Evolutionary conservation across 2,329 filamentous ascomycete genomes (phyloP).

Genomic region (Trichoderma sp.): DNA sequence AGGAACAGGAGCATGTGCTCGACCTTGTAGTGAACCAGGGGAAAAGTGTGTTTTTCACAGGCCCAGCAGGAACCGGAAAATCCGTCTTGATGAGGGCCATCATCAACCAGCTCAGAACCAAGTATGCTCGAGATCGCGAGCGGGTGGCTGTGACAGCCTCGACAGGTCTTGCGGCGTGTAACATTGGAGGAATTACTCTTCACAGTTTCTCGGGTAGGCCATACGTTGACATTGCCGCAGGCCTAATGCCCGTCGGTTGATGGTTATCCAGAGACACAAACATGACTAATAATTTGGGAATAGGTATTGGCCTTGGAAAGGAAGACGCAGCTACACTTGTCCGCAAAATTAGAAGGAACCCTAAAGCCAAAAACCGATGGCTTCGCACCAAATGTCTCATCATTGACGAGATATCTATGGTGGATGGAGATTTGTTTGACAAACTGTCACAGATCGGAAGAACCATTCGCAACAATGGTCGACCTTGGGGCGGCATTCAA

Average conservation of each 20-base stretch:
- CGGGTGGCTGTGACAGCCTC: constrained; percentile 91
- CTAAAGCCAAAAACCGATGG: constrained; percentile 87
- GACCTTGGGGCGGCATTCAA: constrained; percentile 94
- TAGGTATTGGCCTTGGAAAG: constrained; percentile 82
- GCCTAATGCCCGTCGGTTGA: neutral
- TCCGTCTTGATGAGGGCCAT: constrained; percentile 93
- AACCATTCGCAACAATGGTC: constrained; percentile 81
- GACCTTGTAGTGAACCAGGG: constrained; percentile 75
- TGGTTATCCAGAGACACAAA: neutral
- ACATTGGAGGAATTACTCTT: constrained; percentile 91
- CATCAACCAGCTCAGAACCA: constrained; percentile 75
- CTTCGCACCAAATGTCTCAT: constrained; percentile 81
- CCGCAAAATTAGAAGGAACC: constrained; percentile 86
- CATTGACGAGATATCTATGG: constrained; percentile 97
- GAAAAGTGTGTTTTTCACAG: constrained; percentile 96
- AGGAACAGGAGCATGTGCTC: constrained; percentile 81
- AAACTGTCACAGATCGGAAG: constrained; percentile 89
- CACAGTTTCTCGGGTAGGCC: constrained; percentile 81
- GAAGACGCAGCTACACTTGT: constrained; percentile 77
- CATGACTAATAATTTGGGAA: neutral
- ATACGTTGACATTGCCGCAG: neutral
- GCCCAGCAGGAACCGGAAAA: constrained; percentile 94
- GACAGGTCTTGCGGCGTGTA: constrained; percentile 92
- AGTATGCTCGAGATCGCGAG: constrained; percentile 74
- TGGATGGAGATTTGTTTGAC: constrained; percentile 94